Evolutionary conservation across 164 flowering plant genomes (phyloP).

Genomic region (Taxillus chinensis): DNA sequence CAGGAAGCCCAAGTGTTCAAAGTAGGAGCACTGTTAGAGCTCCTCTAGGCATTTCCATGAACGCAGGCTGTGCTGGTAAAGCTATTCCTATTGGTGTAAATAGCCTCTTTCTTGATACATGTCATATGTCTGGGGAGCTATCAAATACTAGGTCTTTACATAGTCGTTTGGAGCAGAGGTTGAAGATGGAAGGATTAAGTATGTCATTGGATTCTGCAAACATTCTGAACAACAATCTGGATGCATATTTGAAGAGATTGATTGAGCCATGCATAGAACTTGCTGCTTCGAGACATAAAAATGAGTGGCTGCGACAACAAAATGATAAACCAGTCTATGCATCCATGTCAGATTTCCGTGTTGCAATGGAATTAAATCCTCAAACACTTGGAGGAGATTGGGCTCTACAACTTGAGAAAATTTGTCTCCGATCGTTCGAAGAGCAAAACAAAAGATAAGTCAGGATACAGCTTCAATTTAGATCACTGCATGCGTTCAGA

Average conservation of each 20-base stretch:
- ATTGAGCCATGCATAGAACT: constrained; percentile 56
- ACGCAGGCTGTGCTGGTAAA: constrained; percentile 31
- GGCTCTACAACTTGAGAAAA: constrained; percentile 60
- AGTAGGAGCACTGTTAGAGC: constrained; percentile 76
- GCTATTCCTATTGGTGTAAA: constrained; percentile 14
- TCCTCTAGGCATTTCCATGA: constrained; percentile 66
- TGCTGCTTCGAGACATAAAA: constrained; percentile 34
- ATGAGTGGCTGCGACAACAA: constrained; percentile 15
- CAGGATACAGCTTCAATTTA: neutral
- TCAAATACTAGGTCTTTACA: constrained; percentile 59
- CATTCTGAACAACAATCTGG: constrained; percentile 62
- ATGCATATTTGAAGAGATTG: constrained; percentile 59
- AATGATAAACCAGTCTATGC: constrained; percentile 13
- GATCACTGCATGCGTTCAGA: too few relatives aligned
- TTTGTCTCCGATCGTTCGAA: constrained; percentile 28
- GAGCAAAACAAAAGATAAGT: constrained; percentile 9
- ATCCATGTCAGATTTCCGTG: constrained; percentile 53
- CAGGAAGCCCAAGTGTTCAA: constrained; percentile 57
- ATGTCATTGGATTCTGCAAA: constrained; percentile 46
- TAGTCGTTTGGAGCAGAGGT: constrained; percentile 39
- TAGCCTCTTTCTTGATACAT: constrained; percentile 25
- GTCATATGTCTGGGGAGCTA: constrained; percentile 39
- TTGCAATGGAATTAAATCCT: constrained; percentile 69
- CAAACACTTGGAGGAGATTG: constrained; percentile 68
- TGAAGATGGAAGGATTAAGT: constrained; percentile 43